Evolutionary conservation across 2,329 filamentous ascomycete species (phyloP), one percentile per base, ranked within the genome.

Genomic region (Elsinoe arachidis): DNA sequence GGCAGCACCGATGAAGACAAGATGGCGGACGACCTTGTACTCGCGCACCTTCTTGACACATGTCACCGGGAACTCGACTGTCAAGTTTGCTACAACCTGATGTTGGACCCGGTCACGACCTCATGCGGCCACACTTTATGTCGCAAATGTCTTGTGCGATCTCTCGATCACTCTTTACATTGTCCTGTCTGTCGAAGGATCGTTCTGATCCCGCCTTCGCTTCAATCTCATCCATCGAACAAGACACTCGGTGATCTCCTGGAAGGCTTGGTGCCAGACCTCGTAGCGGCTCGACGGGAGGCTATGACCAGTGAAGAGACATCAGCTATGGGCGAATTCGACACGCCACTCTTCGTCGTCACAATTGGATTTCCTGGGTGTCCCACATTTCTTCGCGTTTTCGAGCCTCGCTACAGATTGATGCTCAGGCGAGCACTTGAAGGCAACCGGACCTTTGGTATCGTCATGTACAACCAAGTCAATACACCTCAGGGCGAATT

Each of bases 71-170:
- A 95, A 67, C 76, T 95, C 66, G 90, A 96, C 66, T 96, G 91
- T 63, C 88, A 93, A 65, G 84, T 96, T 59, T 96, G 91, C 72
- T 95, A 92, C 69, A 81, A 84, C 39, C 71, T 95, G 19, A 87
- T 92, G 68, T 75, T 90, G 60, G 87, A 95, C 60, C 90, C 91
- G 0, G 76, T 91, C 54, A 96, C 90, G 0, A 95, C 89, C 0
- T 78, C 82, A 1, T 96, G 91, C 65, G 91, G 91, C 1, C 91
- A 96, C 69, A 96, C 90, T 0, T 92, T 93, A 65, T 96, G 91
- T 69, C 84, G 87, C 17, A 80, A 81, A 59, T 96, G 91, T 68
- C 76, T 96, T 19, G 81, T 84, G 57, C 82, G 87, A 46, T 83
- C 88, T 5, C 76, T 95, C 59, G 87, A 92, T 64, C 86, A 93